Base-by-base conservation (phyloP, 2,329 filamentous ascomycete species). In the Trichoderma polysporum region DNA sequence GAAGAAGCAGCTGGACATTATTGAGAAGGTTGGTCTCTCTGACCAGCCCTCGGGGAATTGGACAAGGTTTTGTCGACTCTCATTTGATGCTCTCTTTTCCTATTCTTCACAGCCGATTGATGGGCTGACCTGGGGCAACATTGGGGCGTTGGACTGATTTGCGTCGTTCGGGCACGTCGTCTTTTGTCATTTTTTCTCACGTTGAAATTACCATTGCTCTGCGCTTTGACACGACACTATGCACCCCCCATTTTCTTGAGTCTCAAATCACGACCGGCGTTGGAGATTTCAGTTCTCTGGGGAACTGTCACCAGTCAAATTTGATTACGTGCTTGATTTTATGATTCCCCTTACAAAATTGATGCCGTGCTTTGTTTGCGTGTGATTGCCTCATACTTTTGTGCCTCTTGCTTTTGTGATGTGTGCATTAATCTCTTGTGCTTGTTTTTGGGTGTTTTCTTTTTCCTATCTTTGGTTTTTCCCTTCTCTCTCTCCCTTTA, bases 231-330 rank as follows among this genome's bases (percentile, higher is more conserved):
- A 72, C 72, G 70, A 74, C 73, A 72, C 69, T 68, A 73, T 68
- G 70, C 70, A 72, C 71, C 69, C 69, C 69, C 69, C 68, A 74
- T 75, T 74, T 74, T 74, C 71, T 73, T 71, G 69, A 71, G 72
- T 74, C 70, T 73, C 69, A 75, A 59, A 79, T 74, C 64, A 79
- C 76, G 77, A 78, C 76, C 77, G 78, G 78, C 78, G 78, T 79
- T 79, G 77, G 76, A 79, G 78, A 79, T 77, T 69, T 74, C 76
- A 73, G 75, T 74, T 72, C 70, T 70, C 70, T 68, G 77, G 76
- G 76, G 75, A 75, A 74, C 75, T 75, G 75, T 76, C 73, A 76
- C 76, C 73, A 77, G 76, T 77, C 73, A 74, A 76, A 75, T 76
- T 76, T 71, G 58, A 68, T 68, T 66, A 59, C 47, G 62, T 68